These are phyloP conservation scores for Fusarium tanahbumbuense DNA, from an alignment of 2,329 filamentous ascomycete genomes.

Conservation along the genomic window DNA sequence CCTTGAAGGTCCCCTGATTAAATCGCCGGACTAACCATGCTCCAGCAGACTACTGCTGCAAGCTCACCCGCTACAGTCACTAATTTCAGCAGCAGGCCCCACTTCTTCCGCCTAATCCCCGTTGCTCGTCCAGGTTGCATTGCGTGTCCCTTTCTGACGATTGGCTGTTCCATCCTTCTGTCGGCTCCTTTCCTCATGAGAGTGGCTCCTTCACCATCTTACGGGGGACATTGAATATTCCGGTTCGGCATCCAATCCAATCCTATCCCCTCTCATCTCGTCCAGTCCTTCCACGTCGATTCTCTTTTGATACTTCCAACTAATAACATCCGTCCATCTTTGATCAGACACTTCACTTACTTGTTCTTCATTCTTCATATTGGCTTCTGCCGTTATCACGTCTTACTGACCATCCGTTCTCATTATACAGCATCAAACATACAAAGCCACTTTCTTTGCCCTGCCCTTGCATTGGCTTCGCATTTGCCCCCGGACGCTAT, in stretches of 20 bases:
- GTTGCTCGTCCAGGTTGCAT: slow-evolving; percentile 38
- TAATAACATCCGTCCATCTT: slow-evolving; percentile 9
- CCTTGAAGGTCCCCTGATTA: slow-evolving; percentile 30
- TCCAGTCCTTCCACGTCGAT: slow-evolving; percentile 35
- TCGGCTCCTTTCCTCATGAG: slow-evolving; percentile 40
- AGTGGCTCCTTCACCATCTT: slow-evolving; percentile 39
- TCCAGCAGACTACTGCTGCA: slow-evolving; percentile 36
- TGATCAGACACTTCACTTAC: slow-evolving; percentile 3
- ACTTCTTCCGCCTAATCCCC: slow-evolving; percentile 24
- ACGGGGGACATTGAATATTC: slow-evolving; percentile 44
- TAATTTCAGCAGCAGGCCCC: slow-evolving; percentile 35
- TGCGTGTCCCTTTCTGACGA: slow-evolving; percentile 43
- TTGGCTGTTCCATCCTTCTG: slow-evolving; percentile 17
- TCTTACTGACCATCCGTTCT: slow-evolving; percentile 31
- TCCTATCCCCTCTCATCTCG: slow-evolving; percentile 36
- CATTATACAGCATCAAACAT: slow-evolving; percentile 36
- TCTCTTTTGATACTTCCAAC: slow-evolving; percentile 18
- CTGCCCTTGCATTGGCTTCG: slow-evolving; percentile 40
- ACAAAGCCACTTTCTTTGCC: slow-evolving; percentile 33
- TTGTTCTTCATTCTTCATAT: slow-evolving; percentile 20
- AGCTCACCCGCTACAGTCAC: slow-evolving; percentile 29
- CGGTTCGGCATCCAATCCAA: slow-evolving; percentile 23
- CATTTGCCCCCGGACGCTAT: slow-evolving; percentile 35
- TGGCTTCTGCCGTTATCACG: slow-evolving; percentile 13
- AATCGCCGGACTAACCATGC: slow-evolving; percentile 41